Conservation (phyloP, 2,329 filamentous ascomycete genomes). For the Sporothrix variecibatus region DNA sequence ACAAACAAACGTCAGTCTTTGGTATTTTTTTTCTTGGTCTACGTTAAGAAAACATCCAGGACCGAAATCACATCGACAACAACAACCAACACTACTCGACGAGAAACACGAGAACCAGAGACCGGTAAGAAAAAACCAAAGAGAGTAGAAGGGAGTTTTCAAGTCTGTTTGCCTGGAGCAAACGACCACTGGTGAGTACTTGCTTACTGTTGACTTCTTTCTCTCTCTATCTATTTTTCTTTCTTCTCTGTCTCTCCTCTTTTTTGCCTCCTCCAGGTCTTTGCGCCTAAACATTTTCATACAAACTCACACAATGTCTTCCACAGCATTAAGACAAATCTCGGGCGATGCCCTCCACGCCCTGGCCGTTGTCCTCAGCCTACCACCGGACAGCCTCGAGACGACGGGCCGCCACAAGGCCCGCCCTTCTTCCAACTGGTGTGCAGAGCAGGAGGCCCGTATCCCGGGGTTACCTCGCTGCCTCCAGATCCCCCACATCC, state of each 20-base stretch:
- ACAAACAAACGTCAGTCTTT: not conserved
- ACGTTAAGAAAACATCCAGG: not conserved
- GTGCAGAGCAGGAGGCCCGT: conserved; percentile 24
- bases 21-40: not conserved
- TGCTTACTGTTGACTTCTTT: not conserved
- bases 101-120: not conserved
- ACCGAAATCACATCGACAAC: not conserved
- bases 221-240: not conserved
- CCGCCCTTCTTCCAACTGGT: conserved; percentile 23
- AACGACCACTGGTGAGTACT: conserved; percentile 7
- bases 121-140: not conserved
- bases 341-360: conserved; percentile 1
- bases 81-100: not conserved
- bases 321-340: not conserved
- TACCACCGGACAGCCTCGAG: conserved; percentile 18
- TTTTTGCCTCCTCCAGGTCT: too few species aligned
- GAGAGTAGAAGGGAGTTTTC: not conserved
- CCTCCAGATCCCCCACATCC: conserved; percentile 18
- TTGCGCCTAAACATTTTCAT: too few species aligned
- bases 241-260: not conserved
- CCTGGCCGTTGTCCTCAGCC: conserved; percentile 22
- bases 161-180: conserved; percentile 18
- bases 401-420: not conserved
- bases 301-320: not conserved
- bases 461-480: conserved; percentile 22